A percentile compares a stretch with the other conserved stretches of the same genome.
phyloP scores from a whole-genome alignment of 345 rosid genomes.

The Lepidium aucheri region DNA sequence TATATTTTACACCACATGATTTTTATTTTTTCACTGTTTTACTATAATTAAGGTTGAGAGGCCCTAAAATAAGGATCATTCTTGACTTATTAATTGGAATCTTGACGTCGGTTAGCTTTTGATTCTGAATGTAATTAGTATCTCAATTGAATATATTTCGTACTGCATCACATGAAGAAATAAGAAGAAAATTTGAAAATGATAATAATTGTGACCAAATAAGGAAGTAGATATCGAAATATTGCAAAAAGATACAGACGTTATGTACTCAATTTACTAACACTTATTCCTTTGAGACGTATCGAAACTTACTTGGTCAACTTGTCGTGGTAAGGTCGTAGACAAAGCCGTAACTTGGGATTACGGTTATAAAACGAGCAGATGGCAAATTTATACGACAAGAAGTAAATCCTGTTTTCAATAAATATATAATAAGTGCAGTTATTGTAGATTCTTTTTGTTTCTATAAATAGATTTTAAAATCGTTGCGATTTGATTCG shows the following conservation, averaged over 20 bases:
- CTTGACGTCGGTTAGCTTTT: too few species aligned
- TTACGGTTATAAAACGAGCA: neutral
- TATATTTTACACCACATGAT: neutral
- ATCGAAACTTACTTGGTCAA: slow-evolving; percentile 13
- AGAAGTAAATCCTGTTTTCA: neutral
- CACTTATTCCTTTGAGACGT: neutral
- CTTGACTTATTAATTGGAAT: too few species aligned
- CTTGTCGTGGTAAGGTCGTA: neutral
- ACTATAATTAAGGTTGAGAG: neutral
- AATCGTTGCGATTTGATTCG: too few species aligned
- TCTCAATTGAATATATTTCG: too few species aligned
- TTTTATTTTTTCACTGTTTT: slow-evolving; percentile 7
- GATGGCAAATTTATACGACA: neutral
- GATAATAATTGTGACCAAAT: neutral
- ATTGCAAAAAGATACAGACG: neutral
- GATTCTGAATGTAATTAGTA: too few species aligned
- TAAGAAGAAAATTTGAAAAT: too few species aligned
- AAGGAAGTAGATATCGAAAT: neutral
- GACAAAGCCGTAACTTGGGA: neutral
- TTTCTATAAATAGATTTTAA: slow-evolving; percentile 9
- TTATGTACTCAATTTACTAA: neutral
- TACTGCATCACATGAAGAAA: too few species aligned
- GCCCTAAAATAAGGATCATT: neutral
- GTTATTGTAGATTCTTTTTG: neutral
- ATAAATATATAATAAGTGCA: neutral